These are phyloP conservation scores for Porcisia hertigi DNA, from an alignment of 208 protist species.

Conservation along the genomic window DNA sequence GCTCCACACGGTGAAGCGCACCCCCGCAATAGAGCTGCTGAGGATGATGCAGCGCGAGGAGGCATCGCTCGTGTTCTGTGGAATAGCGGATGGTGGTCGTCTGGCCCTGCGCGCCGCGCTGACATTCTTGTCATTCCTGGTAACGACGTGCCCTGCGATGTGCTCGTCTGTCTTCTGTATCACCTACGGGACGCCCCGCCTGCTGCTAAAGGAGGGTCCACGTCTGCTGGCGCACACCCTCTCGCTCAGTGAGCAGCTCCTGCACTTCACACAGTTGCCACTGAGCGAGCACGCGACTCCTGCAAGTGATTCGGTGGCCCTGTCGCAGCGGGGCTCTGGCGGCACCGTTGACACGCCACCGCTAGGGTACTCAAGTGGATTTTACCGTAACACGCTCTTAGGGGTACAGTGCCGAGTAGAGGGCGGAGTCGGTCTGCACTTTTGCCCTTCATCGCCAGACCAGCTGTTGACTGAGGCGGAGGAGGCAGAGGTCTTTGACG, in stretches of 20 bases:
- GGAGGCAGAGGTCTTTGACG: slow-evolving; percentile 19
- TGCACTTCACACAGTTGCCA: slow-evolving; percentile 29
- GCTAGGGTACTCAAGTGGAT: slow-evolving; percentile 22
- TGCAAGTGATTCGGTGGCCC: not conserved
- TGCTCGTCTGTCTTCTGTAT: slow-evolving; percentile 49
- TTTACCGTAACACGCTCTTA: slow-evolving; percentile 28
- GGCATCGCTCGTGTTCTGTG: slow-evolving; percentile 55
- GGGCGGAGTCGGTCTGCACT: not conserved
- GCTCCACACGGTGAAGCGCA: slow-evolving; percentile 16
- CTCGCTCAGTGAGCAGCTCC: slow-evolving; percentile 47
- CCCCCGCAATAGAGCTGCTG: slow-evolving; percentile 24
- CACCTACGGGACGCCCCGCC: slow-evolving; percentile 47
- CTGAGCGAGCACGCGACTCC: not conserved
- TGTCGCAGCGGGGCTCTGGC: slow-evolving; percentile 12
- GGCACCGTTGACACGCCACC: not conserved
- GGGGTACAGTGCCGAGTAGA: slow-evolving; percentile 5
- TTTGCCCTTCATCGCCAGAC: slow-evolving; percentile 4
- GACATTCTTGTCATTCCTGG: slow-evolving; percentile 40
- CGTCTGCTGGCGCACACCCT: slow-evolving; percentile 39
- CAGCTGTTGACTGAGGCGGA: slow-evolving; percentile 17
- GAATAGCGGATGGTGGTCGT: slow-evolving; percentile 44
- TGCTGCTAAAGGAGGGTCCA: slow-evolving; percentile 32
- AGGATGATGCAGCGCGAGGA: slow-evolving; percentile 29
- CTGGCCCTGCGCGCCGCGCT: slow-evolving; percentile 40
- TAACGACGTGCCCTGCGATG: slow-evolving; percentile 13